Evolutionary conservation across 2,329 filamentous ascomycete genomes (phyloP).

Genomic region (Chrysoporthe deuterocubensis): DNA sequence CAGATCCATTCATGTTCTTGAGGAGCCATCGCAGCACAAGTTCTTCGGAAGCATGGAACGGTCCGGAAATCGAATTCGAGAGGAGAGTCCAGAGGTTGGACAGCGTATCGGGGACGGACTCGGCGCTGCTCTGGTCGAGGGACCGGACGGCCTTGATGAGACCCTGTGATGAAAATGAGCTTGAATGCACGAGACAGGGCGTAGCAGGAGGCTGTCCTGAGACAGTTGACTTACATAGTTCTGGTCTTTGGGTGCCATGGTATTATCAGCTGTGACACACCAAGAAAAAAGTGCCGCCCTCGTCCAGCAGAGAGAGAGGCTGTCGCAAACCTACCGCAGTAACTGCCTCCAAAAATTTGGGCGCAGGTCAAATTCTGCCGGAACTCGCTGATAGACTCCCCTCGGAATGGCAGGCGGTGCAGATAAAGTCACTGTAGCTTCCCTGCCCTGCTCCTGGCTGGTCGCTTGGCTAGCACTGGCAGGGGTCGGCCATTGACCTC

Average conservation of each 20-base stretch:
- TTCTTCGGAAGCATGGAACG: constrained; percentile 59
- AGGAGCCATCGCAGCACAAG: constrained; percentile 66
- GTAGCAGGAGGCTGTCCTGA: neutral
- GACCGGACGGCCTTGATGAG: constrained; percentile 58
- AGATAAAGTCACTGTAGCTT: constrained; percentile 14
- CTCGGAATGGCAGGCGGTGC: constrained; percentile 17
- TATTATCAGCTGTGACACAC: neutral
- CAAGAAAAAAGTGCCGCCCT: constrained; percentile 1
- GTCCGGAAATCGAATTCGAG: constrained; percentile 44
- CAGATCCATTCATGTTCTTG: constrained; percentile 59
- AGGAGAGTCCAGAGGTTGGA: constrained; percentile 54
- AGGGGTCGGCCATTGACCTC: neutral
- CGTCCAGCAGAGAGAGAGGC: constrained; percentile 1
- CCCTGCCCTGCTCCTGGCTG: constrained; percentile 19
- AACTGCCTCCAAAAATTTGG: constrained; percentile 18
- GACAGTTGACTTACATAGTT: neutral
- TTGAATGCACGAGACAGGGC: neutral
- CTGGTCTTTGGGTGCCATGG: constrained; percentile 15
- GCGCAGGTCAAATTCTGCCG: constrained; percentile 24
- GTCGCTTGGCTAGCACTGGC: constrained; percentile 7
- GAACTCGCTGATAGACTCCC: neutral
- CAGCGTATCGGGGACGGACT: constrained; percentile 51
- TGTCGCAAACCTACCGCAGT: neutral
- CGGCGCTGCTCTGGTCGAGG: constrained; percentile 57
- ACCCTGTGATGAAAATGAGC: constrained; percentile 29